Base-by-base conservation (phyloP, 371 early-diverging fungal genomes). In the Mortierella sp. region DNA sequence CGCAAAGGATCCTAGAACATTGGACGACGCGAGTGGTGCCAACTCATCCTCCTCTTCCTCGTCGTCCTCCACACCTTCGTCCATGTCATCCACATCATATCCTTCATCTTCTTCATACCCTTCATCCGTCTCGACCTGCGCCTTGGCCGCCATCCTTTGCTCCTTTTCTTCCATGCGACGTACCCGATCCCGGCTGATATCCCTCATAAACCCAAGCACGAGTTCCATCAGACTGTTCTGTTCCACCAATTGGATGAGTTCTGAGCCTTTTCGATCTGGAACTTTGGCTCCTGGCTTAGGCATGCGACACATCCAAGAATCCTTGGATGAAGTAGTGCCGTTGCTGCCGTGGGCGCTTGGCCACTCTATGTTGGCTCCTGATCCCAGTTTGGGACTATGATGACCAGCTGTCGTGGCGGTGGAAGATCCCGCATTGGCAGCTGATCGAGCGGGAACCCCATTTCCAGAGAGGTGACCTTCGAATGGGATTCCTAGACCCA, bases 151-250 rank as follows among this genome's bases (percentile, higher is more conserved):
- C 19, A 27, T 41, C 57, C 46, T 43, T 46, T 21, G 14, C 16
- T 27, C 51, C 55, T 24, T 46, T 9, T 62, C 74, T 27, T 74
- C 70, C 45, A 74, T 64, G 18, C 76, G 60, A 9, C 61, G 61
- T 30, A 70, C 26, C 7, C 70, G 65, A 55, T 76, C 78, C 2
- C 78, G 61, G 18, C 78, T 65, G 2, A 76, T 49, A 0, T 70
- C 71, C 3, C 82, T 81, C 45, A 88, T 66, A 49, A 88, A 88
- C 2, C 84, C 83, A 21, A 88, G 80, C 70, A 88, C 79, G 12
- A 83, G 71, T 8, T 87, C 86, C 48, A 88, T 84, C 67, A 86
- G 65, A 18, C 87, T 86, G 47, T 88, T 88, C 54, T 87, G 87
- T 27, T 86, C 87, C n/a, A 84, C 86, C 21, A 88, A 48, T 19